Base-by-base conservation (phyloP, 1,284 basidiomycete genomes). In the Agroathelia rolfsii region DNA sequence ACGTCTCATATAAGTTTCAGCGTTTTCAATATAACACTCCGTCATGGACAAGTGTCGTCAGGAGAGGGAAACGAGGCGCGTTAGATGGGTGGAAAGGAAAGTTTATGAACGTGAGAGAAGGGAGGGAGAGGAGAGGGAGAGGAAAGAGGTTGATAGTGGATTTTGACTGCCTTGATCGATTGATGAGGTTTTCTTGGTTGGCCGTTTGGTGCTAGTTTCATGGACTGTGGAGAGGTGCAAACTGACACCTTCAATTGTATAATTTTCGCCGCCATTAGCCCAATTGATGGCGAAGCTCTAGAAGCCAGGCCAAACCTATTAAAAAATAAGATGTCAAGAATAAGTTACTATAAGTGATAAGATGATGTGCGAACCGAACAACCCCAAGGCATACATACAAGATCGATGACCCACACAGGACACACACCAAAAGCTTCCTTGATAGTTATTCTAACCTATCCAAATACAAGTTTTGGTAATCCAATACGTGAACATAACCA, bases 181-280 rank as follows among this genome's bases (percentile, higher is more conserved):
- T n/a, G n/a, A n/a, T n/a, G n/a, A n/a, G n/a, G 35, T 18, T n/a
- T 12, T 36, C 14, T 36, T 20, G 15, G n/a, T 18, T 24, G 7
- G 2, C 8, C 18, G n/a, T 33, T 11, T 22, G 21, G 24, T 27
- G 13, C 27, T n/a, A 14, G 15, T 34, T 8, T 45, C 20, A 21
- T 51, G 45, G n/a, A n/a, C n/a, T n/a, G n/a, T n/a, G n/a, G n/a
- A n/a, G n/a, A n/a, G 64, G 29, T 64, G 64, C 38, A 69, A 58
- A 52, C 87, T 85, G 35, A 82, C 72, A 26, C 72, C 76, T 53
- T 87, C 83, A 41, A 85, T 73, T 3, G 77, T 80, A 52, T 87
- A 81, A 41, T 83, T 81, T 48, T 81, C 77, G 22, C 64, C 60
- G 8, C 52, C 53, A 11, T 43, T 38, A 0, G 64, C 64, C 62